Evolutionary conservation across 257 asterid genomes (phyloP), one percentile per base, ranked within the genome.

Genomic region (Cinchona pubescens): DNA sequence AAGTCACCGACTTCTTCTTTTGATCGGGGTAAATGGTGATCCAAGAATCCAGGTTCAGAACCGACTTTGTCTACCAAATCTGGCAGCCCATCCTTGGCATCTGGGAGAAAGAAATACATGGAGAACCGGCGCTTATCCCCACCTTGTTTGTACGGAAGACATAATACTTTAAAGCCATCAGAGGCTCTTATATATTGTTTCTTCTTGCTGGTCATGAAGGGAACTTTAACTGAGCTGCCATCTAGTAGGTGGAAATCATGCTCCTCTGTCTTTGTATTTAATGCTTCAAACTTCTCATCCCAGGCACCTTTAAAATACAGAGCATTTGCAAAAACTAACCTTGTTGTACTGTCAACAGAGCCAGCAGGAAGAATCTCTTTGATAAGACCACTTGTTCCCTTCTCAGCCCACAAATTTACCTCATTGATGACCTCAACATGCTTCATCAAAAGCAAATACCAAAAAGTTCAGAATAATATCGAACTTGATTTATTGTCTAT

Each of bases 371-470:
- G 86, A 51, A 84, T 76, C 11, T 82, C 83, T 69, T 82, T 82
- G 71, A 85, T 77, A 6, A 82, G 80, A 32, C 88, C 84, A 25
- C 48, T 77, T 35, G 88, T 85, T 76, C 63, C 74, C 27, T 79
- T 79, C 59, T 80, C 85, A 42, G 75, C 85, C 87, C 87, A 83
- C 32, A 74, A 74, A 78, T 83, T 83, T 60, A 85, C 88, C 72
- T 82, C 84, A 25, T 48, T 55, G 46, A 56, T 67, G 27, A 75
- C 86, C 72, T 82, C 81, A 23, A 37, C 81, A 74, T 79, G 79
- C 85, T 85, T 69, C 34, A 45, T 25, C 53, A 72, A 34, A 35
- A 48, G 27, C 48, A 78, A 56, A 59, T 14, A 63, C 32, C 32
- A 27, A 5, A 45, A 74, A 27, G 9, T 45, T 64, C 45, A 74